phyloP scores from a whole-genome alignment of 768 basidiomycete genomes.

The Botryobasidium botryosum region DNA sequence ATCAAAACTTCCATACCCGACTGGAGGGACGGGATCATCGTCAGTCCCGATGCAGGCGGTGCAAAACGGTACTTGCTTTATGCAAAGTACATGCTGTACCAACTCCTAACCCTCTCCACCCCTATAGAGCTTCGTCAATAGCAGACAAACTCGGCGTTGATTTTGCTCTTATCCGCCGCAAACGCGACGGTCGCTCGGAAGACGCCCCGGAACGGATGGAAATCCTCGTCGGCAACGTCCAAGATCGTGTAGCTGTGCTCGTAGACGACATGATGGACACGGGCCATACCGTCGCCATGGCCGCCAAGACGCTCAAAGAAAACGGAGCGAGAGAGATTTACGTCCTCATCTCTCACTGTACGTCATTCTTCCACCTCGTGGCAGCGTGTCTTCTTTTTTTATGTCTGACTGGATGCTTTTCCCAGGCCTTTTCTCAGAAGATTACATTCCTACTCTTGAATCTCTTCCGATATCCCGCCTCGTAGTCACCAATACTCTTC shows the following conservation, averaged over 20 bases:
- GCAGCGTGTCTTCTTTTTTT: conserved; percentile 5
- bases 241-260: conserved; percentile 83
- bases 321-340: conserved; percentile 77
- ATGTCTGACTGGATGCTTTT: not conserved
- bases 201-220: conserved; percentile 56
- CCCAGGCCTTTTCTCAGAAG: conserved; percentile 63
- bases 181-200: conserved; percentile 51
- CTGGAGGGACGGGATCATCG: conserved; percentile 82
- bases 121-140: conserved; percentile 67
- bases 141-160: conserved; percentile 92
- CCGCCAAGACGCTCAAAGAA: conserved; percentile 70
- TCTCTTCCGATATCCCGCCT: conserved; percentile 66
- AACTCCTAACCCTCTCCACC: conserved; percentile 2
- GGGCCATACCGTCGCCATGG: conserved; percentile 73
- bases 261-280: conserved; percentile 99
- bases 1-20: conserved; percentile 72
- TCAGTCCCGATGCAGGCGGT: conserved; percentile 94
- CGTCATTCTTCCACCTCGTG: conserved; percentile 9
- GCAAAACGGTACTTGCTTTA: conserved; percentile 70
- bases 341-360: conserved; percentile 86
- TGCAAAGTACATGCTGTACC: not conserved
- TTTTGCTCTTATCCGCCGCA: conserved; percentile 89
- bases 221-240: conserved; percentile 86
- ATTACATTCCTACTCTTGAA: conserved; percentile 48
- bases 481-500: conserved; percentile 92